Percentiles rank a stretch among this genome's conserved stretches.
Conservation (phyloP, 768 basidiomycete genomes). For the Infundibulicybe gibba region DNA sequence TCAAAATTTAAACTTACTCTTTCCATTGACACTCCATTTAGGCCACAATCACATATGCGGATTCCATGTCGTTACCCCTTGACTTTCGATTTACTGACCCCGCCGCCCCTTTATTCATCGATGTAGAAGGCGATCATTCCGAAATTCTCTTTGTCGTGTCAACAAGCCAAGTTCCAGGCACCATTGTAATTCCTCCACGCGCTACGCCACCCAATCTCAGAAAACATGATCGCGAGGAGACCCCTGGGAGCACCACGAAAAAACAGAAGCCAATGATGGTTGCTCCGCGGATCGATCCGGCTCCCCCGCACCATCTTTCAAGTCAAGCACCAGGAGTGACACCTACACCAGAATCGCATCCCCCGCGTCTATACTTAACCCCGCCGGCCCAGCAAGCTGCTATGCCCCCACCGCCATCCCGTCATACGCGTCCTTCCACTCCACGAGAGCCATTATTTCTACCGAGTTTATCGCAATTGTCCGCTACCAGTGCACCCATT, state of each 20-base stretch:
- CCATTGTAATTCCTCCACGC: slow-evolving; percentile 18
- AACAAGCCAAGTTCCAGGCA: slow-evolving; percentile 58
- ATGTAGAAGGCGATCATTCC: slow-evolving; percentile 63
- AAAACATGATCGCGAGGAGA: slow-evolving; percentile 44
- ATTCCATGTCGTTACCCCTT: slow-evolving; percentile 60
- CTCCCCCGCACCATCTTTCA: background rate
- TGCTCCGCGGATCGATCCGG: slow-evolving; percentile 31
- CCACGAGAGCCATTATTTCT: slow-evolving; percentile 28
- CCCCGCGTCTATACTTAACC: too few species aligned
- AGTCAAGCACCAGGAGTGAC: slow-evolving; percentile 3
- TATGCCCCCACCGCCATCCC: slow-evolving; percentile 34
- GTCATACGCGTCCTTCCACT: slow-evolving; percentile 8
- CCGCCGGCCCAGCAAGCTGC: slow-evolving; percentile 9
- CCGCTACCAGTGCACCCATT: slow-evolving; percentile 46
- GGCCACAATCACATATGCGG: slow-evolving; percentile 81
- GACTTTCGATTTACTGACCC: slow-evolving; percentile 77
- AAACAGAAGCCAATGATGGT: slow-evolving; percentile 53
- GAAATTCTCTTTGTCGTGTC: slow-evolving; percentile 77
- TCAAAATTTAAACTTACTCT: background rate
- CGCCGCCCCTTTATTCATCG: slow-evolving; percentile 70
- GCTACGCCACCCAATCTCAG: slow-evolving; percentile 21
- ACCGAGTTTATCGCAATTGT: slow-evolving; percentile 54
- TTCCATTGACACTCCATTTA: slow-evolving; percentile 21
- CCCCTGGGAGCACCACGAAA: slow-evolving; percentile 34
- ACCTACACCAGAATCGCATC: too few species aligned